Base-by-base conservation (phyloP, 257 asterid genomes). In the Solanum peruvianum region DNA sequence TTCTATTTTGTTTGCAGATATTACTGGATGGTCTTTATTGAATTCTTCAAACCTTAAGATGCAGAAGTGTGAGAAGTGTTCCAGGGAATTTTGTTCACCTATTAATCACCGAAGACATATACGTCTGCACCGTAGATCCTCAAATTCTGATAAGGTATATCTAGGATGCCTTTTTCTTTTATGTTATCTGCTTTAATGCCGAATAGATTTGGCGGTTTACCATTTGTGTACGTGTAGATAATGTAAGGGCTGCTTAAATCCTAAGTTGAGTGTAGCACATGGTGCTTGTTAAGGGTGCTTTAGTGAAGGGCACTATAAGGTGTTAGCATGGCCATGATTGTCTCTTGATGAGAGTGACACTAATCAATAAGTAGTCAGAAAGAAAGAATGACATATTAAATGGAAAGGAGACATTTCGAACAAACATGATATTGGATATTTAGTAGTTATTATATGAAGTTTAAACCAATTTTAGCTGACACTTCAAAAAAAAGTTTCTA, bases 21-120 rank as follows among this genome's bases (percentile, higher is more conserved):
- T 78, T 45, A 44, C 83, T 77, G 97, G 97, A 86, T 93, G 96
- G 99, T 98, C 98, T 37, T 91, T 96, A 93, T 84, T 93, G 88
- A 90, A 93, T 52, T 94, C 97, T 88, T 86, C 93, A 86, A 96
- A 92, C 91, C 90, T 92, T 87, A 96, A 45, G 66, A 78, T 78
- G 66, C 84, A 92, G 87, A 97, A 97, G 93, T 97, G 99, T 86
- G 97, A 94, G 87, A 96, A 96, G 88, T 96, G 99, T 89, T 91
- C 95, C 58, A 92, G 86, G 90, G 98, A 95, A 88, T 97, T 96
- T 90, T 94, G 96, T 91, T 96, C 99, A n/a, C 92, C 94, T 39
- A 90, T 95, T 88, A 97, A 97, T 90, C 93, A 94, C 92, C 92
- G 96, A 88, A 94, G 99, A 89, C 99, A 97, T 90, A 87, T 91